phyloP scores from a whole-genome alignment of 129 eudicot species.

The Flaveria brownii region DNA sequence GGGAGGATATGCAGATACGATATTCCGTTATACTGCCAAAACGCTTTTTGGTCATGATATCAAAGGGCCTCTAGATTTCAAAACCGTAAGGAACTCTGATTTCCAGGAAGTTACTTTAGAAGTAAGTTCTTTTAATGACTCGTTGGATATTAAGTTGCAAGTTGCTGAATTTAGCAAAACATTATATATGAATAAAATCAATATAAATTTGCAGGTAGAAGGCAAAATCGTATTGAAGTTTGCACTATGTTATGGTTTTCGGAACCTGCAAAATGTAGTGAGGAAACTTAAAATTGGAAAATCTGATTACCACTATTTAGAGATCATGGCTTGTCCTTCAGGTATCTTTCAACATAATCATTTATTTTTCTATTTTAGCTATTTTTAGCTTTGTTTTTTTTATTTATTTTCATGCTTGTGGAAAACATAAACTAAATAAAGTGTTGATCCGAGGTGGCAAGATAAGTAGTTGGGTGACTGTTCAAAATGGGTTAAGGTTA shows the following conservation, averaged over 20 bases:
- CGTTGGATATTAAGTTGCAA: neutral
- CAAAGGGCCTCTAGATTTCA: slow-evolving; percentile 71
- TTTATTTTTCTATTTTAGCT: neutral
- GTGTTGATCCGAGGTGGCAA: neutral
- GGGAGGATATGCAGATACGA: slow-evolving; percentile 92
- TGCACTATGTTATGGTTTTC: slow-evolving; percentile 90
- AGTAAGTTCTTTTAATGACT: slow-evolving; percentile 43
- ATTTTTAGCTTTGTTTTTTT: neutral
- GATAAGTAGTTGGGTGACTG: neutral
- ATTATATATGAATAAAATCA: neutral
- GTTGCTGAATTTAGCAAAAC: neutral
- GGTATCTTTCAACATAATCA: slow-evolving; percentile 37
- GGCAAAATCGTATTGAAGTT: slow-evolving; percentile 83
- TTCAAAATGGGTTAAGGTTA: neutral
- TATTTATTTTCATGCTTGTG: neutral
- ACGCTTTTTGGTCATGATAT: slow-evolving; percentile 71
- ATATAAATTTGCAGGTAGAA: slow-evolving; percentile 56
- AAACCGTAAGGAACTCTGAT: slow-evolving; percentile 70
- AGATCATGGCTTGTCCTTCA: slow-evolving; percentile 98
- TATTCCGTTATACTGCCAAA: slow-evolving; percentile 80
- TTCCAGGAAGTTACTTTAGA: slow-evolving; percentile 80
- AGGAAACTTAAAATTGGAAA: slow-evolving; percentile 82
- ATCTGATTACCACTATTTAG: slow-evolving; percentile 80
- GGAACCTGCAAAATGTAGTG: slow-evolving; percentile 87
- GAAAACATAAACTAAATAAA: neutral